phyloP scores from a whole-genome alignment of 2,329 filamentous ascomycete genomes.

The Fusarium multiceps region DNA sequence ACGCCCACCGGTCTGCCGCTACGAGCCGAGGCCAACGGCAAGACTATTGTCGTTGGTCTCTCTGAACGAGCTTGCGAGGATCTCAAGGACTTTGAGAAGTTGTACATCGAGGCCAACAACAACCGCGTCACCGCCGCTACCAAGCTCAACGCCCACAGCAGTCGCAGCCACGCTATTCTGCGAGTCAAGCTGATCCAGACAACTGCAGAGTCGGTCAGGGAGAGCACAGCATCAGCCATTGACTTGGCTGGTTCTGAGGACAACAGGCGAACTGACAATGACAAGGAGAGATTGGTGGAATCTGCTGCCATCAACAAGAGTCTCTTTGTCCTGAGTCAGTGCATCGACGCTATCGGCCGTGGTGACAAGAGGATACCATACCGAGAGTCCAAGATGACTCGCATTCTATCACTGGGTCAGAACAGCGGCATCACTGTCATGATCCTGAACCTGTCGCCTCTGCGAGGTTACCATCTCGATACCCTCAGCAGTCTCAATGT shows the following conservation, averaged over 20 bases:
- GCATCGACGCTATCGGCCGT: conserved; percentile 90
- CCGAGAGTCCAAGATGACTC: conserved; percentile 96
- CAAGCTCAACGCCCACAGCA: conserved; percentile 92
- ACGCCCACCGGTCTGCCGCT: conserved; percentile 83
- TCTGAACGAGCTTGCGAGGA: conserved; percentile 85
- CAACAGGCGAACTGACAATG: conserved; percentile 93
- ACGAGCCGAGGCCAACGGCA: conserved; percentile 86
- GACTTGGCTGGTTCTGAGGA: conserved; percentile 96
- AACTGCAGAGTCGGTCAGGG: conserved; percentile 72
- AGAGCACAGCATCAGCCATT: conserved; percentile 92
- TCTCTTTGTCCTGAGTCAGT: conserved; percentile 92
- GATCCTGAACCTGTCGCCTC: conserved; percentile 92
- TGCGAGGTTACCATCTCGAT: conserved; percentile 93
- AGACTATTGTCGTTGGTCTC: conserved; percentile 86
- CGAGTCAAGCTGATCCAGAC: conserved; percentile 88
- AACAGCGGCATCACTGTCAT: conserved; percentile 96
- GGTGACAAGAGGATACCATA: conserved; percentile 86
- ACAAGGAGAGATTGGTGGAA: conserved; percentile 90
- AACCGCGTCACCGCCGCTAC: conserved; percentile 91
- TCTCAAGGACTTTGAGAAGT: conserved; percentile 87
- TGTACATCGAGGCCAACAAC: conserved; percentile 92
- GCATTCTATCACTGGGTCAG: conserved; percentile 90
- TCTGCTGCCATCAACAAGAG: conserved; percentile 98
- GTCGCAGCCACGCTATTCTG: conserved; percentile 88
- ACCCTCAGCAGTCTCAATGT: conserved; percentile 95